phyloP scores from a whole-genome alignment of 345 rosid species.

The Aethionema arabicum region DNA sequence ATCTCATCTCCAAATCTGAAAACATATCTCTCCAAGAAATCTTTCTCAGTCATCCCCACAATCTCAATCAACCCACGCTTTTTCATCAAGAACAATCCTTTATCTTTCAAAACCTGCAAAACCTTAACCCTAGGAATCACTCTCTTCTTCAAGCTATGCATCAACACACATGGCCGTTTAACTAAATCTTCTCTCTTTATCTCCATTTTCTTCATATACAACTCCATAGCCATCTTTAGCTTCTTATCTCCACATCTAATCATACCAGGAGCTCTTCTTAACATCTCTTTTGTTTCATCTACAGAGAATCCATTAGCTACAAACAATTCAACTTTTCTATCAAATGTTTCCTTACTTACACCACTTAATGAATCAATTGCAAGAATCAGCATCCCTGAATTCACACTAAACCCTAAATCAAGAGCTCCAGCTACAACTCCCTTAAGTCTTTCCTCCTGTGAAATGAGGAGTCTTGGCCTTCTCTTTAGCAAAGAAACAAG shows the following conservation, averaged over 20 bases:
- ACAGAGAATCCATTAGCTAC: constrained; percentile 37
- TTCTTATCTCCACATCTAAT: constrained; percentile 34
- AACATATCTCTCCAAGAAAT: too few relatives aligned
- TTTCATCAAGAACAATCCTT: constrained; percentile 32
- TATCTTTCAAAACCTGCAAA: constrained; percentile 36
- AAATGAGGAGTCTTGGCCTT: constrained; percentile 38
- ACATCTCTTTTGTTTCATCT: constrained; percentile 33
- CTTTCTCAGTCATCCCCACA: not conserved
- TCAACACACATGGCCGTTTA: constrained; percentile 25
- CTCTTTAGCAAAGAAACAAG: constrained; percentile 30
- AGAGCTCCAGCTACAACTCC: constrained; percentile 25
- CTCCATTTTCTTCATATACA: constrained; percentile 33
- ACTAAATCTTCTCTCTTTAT: constrained; percentile 32
- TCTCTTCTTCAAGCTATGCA: constrained; percentile 38
- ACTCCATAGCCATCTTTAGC: constrained; percentile 35
- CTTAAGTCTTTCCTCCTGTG: constrained; percentile 23
- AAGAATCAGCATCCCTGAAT: constrained; percentile 46
- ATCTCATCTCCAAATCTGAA: constrained; percentile 30
- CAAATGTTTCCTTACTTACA: constrained; percentile 32
- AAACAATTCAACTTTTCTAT: constrained; percentile 35
- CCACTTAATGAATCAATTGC: constrained; percentile 37
- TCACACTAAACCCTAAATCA: constrained; percentile 39
- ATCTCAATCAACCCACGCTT: not conserved
- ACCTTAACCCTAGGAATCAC: constrained; percentile 43
- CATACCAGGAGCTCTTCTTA: constrained; percentile 36